phyloP scores from a whole-genome alignment of 2,329 filamentous ascomycete genomes.

The Canariomyces notabilis region DNA sequence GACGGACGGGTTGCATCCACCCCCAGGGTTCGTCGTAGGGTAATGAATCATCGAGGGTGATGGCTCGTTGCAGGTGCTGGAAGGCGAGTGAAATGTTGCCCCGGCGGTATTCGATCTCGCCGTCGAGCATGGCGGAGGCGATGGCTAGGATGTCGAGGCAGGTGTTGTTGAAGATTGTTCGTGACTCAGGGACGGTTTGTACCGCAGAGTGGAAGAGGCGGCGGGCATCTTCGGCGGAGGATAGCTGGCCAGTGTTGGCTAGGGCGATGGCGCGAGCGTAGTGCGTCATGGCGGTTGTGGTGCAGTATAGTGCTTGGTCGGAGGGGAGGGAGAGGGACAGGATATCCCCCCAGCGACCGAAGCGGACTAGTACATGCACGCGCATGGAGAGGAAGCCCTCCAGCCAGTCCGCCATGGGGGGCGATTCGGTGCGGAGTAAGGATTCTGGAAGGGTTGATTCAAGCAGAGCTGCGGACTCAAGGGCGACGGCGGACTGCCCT shows the following conservation, averaged over 20 bases:
- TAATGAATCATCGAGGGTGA: slow-evolving; percentile 56
- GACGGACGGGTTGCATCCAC: slow-evolving; percentile 71
- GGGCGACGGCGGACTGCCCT: slow-evolving; percentile 56
- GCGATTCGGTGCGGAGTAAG: slow-evolving; percentile 58
- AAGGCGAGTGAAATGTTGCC: slow-evolving; percentile 57
- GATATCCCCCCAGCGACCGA: slow-evolving; percentile 67
- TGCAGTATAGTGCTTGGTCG: slow-evolving; percentile 59
- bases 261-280: slow-evolving; percentile 66
- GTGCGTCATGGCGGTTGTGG: slow-evolving; percentile 62
- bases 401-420: slow-evolving; percentile 75
- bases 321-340: slow-evolving; percentile 50
- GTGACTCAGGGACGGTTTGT: slow-evolving; percentile 48
- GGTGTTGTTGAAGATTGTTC: slow-evolving; percentile 66
- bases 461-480: slow-evolving; percentile 55
- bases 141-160: slow-evolving; percentile 59
- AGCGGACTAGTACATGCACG: slow-evolving; percentile 66
- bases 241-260: slow-evolving; percentile 52
- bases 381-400: slow-evolving; percentile 66
- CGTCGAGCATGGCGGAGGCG: slow-evolving; percentile 63
- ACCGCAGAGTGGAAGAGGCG: slow-evolving; percentile 47
- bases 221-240: slow-evolving; percentile 50
- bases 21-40: slow-evolving; percentile 73
- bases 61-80: slow-evolving; percentile 50
- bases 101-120: slow-evolving; percentile 66
- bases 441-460: slow-evolving; percentile 59